Evolutionary conservation across 192 early-diverging fungal species (phyloP).

Genomic region (Endogone sp.): DNA sequence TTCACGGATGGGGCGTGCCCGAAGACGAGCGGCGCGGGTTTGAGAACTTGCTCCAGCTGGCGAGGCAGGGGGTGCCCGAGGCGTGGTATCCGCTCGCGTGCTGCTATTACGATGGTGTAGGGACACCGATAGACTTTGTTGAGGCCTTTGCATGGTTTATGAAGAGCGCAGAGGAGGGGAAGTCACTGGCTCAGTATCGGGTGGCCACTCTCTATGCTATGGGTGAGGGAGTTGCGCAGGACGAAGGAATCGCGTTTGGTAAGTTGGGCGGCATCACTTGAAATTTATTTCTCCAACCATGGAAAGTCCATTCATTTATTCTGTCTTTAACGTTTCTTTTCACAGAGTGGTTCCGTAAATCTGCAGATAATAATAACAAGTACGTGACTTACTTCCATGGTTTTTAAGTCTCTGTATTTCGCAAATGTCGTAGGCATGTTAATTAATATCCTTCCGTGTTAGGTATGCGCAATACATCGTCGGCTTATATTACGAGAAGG

Average conservation of each 20-base stretch:
- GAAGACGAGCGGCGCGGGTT: conserved; percentile 17
- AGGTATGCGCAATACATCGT: conserved; percentile 33
- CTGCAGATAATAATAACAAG: conserved; percentile 27
- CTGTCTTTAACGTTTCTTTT: neutral
- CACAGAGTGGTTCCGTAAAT: conserved; percentile 18
- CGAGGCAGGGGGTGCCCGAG: conserved; percentile 9
- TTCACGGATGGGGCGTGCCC: conserved; percentile 29
- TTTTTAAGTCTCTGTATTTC: neutral
- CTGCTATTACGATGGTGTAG: conserved; percentile 23
- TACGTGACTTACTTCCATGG: conserved; percentile 1
- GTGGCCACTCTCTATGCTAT: conserved; percentile 19
- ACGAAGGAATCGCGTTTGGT: conserved; percentile 8
- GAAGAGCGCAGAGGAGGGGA: conserved; percentile 5
- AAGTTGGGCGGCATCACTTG: neutral
- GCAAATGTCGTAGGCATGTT: too few species aligned
- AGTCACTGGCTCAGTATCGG: conserved; percentile 19
- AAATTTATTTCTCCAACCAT: too few species aligned
- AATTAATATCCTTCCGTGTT: conserved; percentile 1
- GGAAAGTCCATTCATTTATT: too few species aligned
- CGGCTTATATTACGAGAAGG: conserved; percentile 30
- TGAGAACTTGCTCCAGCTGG: conserved; percentile 8
- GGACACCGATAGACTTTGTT: conserved; percentile 9
- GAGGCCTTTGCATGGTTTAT: conserved; percentile 24
- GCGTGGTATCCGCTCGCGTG: conserved; percentile 27
- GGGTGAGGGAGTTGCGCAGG: conserved; percentile 12